phyloP scores from a whole-genome alignment of 1,139 yeast species.

The Saccharomycopsis phalli region DNA sequence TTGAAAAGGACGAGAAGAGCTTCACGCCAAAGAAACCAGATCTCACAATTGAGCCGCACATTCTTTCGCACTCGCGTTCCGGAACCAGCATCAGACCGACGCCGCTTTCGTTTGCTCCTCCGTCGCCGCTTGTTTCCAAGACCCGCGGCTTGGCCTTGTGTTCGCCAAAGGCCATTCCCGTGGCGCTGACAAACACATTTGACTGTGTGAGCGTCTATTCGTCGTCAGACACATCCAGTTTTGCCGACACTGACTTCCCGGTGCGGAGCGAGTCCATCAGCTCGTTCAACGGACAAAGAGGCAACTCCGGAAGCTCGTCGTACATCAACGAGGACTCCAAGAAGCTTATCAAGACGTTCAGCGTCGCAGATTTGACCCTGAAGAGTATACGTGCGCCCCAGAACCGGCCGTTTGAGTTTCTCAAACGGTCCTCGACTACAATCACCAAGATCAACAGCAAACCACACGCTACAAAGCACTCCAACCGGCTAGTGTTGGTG shows the following conservation, averaged over 20 bases:
- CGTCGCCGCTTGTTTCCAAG: slow-evolving; percentile 8
- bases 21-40: slow-evolving; percentile 1
- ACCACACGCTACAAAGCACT: slow-evolving; percentile 2
- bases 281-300: slow-evolving; percentile 2
- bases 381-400: slow-evolving; percentile 16
- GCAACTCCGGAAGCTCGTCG: slow-evolving; percentile 13
- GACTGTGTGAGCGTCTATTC: slow-evolving; percentile 12
- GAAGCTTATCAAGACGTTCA: slow-evolving; percentile 7
- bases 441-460: slow-evolving; percentile 9
- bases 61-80: neutral
- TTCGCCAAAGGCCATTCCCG: slow-evolving; percentile 16
- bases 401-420: slow-evolving; percentile 8
- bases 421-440: slow-evolving; percentile 11
- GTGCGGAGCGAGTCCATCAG: slow-evolving; percentile 9
- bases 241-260: slow-evolving; percentile 1
- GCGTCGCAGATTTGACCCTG: slow-evolving; percentile 19
- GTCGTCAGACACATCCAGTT: slow-evolving; percentile 11
- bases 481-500: neutral
- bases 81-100: slow-evolving; percentile 6
- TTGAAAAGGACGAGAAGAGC: slow-evolving; percentile 2
- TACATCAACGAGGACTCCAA: slow-evolving; percentile 6
- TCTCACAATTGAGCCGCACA: neutral
- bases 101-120: slow-evolving; percentile 4
- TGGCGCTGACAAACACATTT: slow-evolving; percentile 5
- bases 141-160: slow-evolving; percentile 9